Evolutionary conservation across 75 land plant genomes (phyloP), one percentile per base, ranked within the genome.

Genomic region (Selaginella moellendorffii): DNA sequence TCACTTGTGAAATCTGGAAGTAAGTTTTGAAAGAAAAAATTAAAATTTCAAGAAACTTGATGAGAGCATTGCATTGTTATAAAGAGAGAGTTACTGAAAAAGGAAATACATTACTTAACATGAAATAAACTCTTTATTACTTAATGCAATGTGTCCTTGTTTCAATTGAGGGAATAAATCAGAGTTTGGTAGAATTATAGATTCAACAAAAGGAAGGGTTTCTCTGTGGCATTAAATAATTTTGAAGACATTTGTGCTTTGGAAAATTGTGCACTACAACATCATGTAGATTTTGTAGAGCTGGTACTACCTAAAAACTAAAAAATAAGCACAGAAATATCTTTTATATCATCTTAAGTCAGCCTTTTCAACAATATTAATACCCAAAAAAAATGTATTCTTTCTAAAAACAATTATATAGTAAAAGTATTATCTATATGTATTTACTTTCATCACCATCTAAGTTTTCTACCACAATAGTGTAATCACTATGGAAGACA

Each of bases 61-160:
- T 82, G 84, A 36, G 97, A 95, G 62, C 74, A 83, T 0, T 88
- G 97, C 82, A 91, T 91, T 73, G 84, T 83, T 93, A 91, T 87
- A 60, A 91, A 91, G 46, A 91, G 62, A 26, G 93, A 91, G 31
- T 91, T 91, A 69, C 89, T 87, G 68, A 91, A 91, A 66, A 91
- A 91, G 2, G 88, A 82, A 52, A 91, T 74, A 0, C 97, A 68
- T 9, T 93, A 77, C 19, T 86, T 72, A n/a, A 68, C 80, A 71
- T 0, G 68, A 30, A 80, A 87, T 79, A 0, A 93, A 77, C 54
- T 91, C 93, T 28, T 68, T 74, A 1, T 84, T 81, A 17, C 79
- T 81, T 1, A 91, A 68, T 65, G 86, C 82, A 0, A 84, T 88
- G 26, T 81, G 73, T 63, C 87, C 65, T 20, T 95, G 72, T 56